Evolutionary conservation across 805 yeast species (phyloP), one percentile per base, ranked within the genome.

Genomic region (Candida nemodendra): DNA sequence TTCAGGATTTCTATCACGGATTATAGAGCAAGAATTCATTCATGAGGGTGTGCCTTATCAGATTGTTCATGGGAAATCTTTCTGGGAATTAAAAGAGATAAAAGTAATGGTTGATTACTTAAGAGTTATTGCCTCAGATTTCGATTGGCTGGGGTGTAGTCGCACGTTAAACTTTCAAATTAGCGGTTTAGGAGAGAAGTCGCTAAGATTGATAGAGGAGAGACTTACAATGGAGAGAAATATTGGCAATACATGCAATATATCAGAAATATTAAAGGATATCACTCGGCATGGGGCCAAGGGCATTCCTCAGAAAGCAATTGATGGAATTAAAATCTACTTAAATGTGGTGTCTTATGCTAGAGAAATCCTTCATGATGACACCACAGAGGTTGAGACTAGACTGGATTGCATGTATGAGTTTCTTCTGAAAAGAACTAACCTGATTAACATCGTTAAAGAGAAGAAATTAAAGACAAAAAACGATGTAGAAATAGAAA

Each of bases 71-170:
- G 96, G 96, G 0, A 69, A 68, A 30, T 81, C 88, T 1, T 85
- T 88, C 51, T 86, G 95, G 91, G 87, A 84, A 27, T 60, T 82
- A 27, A 76, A 74, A 39, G 95, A 86, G 51, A 79, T 87, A 12
- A 66, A 69, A 16, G 61, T 76, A 0, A 69, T 85, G 40, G 43
- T 88, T 29, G 84, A 82, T 52, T 78, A 80, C 47, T 54, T 91
- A 18, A 70, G 88, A 22, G 77, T 81, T 1, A 65, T 85, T 4
- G 68, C 75, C 4, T 73, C 81, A 18, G 76, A 71, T 17, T 57
- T 62, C 36, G 95, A 88, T 54, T 64, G 72, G 40, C 56, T 77
- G 19, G 85, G 95, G 0, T 65, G 76, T 23, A 45, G 75, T 23
- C 62, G 87, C 23, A 69, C 82, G 1, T 44, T 89, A 18, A 72